phyloP scores from a whole-genome alignment of 2,329 filamentous ascomycete species.

The Onygenales sp. region DNA sequence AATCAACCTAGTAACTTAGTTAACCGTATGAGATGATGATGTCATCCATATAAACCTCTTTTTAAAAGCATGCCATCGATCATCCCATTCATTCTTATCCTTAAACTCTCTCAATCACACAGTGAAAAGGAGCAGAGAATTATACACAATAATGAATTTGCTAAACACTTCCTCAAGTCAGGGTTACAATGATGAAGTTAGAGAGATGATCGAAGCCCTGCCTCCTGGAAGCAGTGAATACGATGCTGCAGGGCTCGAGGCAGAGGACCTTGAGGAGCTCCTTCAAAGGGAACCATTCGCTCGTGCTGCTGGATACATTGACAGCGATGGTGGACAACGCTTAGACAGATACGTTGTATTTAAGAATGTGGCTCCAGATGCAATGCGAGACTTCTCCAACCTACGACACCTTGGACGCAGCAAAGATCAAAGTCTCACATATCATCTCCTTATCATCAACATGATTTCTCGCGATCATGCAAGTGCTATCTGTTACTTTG shows the following conservation, averaged over 20 bases:
- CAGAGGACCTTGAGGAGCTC: conserved; percentile 1
- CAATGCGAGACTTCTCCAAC: not conserved
- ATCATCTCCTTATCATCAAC: not conserved
- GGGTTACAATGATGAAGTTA: not conserved
- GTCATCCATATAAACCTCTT: not conserved
- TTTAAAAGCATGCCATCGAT: not conserved
- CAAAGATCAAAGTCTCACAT: not conserved
- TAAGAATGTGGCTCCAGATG: not conserved
- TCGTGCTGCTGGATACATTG: not conserved
- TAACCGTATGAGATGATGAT: not conserved
- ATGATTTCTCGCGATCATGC: not conserved
- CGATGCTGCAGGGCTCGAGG: not conserved
- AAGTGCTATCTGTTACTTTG: not conserved
- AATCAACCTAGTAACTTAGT: no score
- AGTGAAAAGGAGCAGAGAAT: not conserved
- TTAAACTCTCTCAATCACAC: not conserved
- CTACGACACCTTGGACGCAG: not conserved
- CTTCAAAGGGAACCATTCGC: not conserved
- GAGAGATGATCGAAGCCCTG: not conserved
- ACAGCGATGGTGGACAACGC: not conserved
- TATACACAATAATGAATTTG: not conserved
- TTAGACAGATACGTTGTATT: not conserved
- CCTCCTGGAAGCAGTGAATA: conserved; percentile 1
- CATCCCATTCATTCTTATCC: not conserved
- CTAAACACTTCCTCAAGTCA: not conserved